phyloP scores from a whole-genome alignment of 495 filamentous ascomycete species.

The Penicillium herquei region DNA sequence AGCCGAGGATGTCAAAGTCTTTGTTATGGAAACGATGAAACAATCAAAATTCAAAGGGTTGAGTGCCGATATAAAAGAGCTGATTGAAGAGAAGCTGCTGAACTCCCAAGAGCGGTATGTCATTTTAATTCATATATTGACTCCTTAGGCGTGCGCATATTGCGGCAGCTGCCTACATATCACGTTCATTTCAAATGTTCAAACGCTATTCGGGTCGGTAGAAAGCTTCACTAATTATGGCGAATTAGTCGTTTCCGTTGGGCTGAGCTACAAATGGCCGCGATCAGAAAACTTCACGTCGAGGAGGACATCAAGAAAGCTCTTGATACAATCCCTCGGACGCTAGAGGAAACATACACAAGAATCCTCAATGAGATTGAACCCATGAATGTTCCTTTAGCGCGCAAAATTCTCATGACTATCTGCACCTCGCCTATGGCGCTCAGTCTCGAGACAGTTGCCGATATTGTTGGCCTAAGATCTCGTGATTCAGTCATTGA shows the following conservation, averaged over 20 bases:
- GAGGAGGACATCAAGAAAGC: not conserved
- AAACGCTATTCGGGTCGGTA: too few species aligned
- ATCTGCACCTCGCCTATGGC: not conserved
- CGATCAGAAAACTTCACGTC: not conserved
- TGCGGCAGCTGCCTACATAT: too few species aligned
- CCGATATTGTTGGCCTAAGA: not conserved
- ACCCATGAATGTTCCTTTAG: not conserved
- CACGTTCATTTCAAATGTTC: too few species aligned
- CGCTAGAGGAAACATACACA: not conserved
- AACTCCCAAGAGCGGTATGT: not conserved
- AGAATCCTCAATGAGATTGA: not conserved
- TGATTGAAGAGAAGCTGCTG: not conserved
- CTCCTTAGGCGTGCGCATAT: not conserved
- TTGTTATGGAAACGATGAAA: too few species aligned
- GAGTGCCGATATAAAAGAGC: not conserved
- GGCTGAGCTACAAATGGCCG: constrained; percentile 1
- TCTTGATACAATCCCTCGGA: not conserved
- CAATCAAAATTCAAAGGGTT: not conserved
- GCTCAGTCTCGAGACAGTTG: not conserved
- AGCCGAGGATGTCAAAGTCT: not conserved
- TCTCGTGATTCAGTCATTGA: not conserved
- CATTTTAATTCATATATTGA: not conserved
- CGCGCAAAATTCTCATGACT: not conserved
- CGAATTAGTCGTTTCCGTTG: not conserved
- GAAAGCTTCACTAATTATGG: too few species aligned